Evolutionary conservation across 176 grass and related monocot species (phyloP).

Genomic region (Carex pumila): DNA sequence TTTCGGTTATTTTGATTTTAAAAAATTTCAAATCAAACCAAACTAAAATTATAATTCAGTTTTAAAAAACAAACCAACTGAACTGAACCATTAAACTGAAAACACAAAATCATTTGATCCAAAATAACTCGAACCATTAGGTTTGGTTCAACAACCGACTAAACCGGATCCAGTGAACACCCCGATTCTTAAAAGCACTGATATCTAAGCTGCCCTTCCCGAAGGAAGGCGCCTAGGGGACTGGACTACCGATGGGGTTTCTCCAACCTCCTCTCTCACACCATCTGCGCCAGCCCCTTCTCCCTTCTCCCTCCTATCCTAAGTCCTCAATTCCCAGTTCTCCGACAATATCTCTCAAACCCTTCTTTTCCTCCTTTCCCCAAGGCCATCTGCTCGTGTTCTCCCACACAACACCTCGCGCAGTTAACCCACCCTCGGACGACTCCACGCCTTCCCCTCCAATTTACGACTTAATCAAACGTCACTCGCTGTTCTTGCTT

Average conservation of each 20-base stretch:
- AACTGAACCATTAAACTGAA: too few species aligned
- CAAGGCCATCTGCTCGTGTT: not conserved
- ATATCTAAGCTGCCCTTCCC: not conserved
- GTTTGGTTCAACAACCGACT: too few species aligned
- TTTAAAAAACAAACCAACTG: too few species aligned
- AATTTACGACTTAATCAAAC: conserved; percentile 17
- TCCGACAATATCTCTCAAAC: conserved; percentile 8
- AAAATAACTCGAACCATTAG: too few species aligned
- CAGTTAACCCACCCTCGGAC: not conserved
- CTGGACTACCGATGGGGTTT: not conserved
- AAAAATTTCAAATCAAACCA: too few species aligned
- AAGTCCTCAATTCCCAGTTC: conserved; percentile 2
- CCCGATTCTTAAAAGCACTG: too few species aligned
- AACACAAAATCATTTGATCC: too few species aligned
- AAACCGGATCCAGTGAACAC: too few species aligned
- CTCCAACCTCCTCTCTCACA: conserved; percentile 8
- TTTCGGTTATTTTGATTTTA: too few species aligned
- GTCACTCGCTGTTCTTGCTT: conserved; percentile 28
- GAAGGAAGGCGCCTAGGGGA: not conserved
- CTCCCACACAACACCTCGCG: not conserved
- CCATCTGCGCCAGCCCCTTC: not conserved
- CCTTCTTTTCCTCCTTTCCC: not conserved
- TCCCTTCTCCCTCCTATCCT: not conserved
- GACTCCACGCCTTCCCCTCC: not conserved
- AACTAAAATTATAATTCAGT: too few species aligned